phyloP scores from a whole-genome alignment of 495 filamentous ascomycete genomes.

The Sordaria brevicollis region DNA sequence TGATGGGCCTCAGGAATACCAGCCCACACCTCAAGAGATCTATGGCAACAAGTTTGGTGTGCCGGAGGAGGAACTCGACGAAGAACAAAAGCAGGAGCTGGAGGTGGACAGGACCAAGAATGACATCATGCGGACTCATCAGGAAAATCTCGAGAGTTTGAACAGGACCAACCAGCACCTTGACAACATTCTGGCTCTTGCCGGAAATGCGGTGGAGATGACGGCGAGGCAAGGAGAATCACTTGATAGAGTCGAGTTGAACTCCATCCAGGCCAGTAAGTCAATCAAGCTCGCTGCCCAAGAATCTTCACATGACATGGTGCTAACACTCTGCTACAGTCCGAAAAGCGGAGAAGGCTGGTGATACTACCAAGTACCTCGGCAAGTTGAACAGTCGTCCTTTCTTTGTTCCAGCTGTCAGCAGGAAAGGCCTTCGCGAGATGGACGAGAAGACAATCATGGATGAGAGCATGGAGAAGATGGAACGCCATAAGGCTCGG shows the following conservation, averaged over 20 bases:
- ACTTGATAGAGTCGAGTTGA: slow-evolving; percentile 2
- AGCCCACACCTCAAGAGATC: slow-evolving; percentile 17
- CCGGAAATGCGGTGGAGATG: background rate
- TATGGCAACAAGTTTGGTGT: slow-evolving; percentile 50
- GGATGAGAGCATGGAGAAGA: background rate
- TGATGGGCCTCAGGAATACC: slow-evolving; percentile 31
- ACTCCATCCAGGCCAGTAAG: slow-evolving; percentile 4
- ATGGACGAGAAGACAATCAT: background rate
- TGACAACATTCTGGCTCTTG: slow-evolving; percentile 48
- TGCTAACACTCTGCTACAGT: background rate
- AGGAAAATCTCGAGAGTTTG: slow-evolving; percentile 61
- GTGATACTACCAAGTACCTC: slow-evolving; percentile 2
- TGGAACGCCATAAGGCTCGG: background rate
- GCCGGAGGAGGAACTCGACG: slow-evolving; percentile 57
- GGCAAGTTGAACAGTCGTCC: slow-evolving; percentile 6
- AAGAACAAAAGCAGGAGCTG: slow-evolving; percentile 36
- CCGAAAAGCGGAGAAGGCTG: slow-evolving; percentile 1
- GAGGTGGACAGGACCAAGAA: slow-evolving; percentile 48
- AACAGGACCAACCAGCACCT: slow-evolving; percentile 50
- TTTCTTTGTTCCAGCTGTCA: slow-evolving; percentile 1
- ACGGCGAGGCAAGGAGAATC: background rate
- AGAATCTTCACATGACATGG: background rate
- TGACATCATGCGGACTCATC: slow-evolving; percentile 66
- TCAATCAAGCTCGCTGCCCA: background rate
- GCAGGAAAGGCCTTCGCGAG: slow-evolving; percentile 3